Base-by-base conservation (phyloP, 1,284 basidiomycete genomes). In the Ceratobasidium sp. region DNA sequence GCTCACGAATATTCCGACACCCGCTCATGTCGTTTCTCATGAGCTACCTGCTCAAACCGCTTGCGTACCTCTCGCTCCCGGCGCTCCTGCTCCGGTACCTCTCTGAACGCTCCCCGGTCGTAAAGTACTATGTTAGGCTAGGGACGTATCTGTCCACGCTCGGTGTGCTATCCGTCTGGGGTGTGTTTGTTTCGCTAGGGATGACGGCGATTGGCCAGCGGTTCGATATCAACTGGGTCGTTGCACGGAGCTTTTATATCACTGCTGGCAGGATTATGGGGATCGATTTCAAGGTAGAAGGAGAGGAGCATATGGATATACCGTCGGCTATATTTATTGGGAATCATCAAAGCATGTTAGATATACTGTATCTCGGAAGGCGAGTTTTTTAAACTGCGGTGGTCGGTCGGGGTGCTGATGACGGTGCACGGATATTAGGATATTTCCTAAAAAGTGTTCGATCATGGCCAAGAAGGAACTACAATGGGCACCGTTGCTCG, bases 381-480 rank as follows among this genome's bases (percentile, higher is more conserved):
- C 94, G 84, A 85, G 91, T 81, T 46, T 58, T 58, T 70, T 46
- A 20, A 26, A 4, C 66, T 26, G 26, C 26, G 28, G 66, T 55
- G 46, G 49, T 28, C 39, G 23, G 28, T 15, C 42, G 20, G n/a
- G 42, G 33, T 33, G 51, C 46, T 53, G 23, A 63, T 68, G 61
- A 66, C 70, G 80, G 63, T 63, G 64, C 63, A 15, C 33, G 23
- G 15, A 9, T 46, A 39, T 68, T 80, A 95, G 95, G 80, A 90
- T 97, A 82, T 95, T 98, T 87, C 97, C 97, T 13, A 90, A 89
- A 80, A 89, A 90, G 80, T 90, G 95, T 6, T 90, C 93, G 28
- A 97, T 99, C 83, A 97, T 97, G 92, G 93, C 97, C 23, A 99
- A 99, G 89, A 93, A 94, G 83, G 95, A 97, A 79, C 87, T 99